Percentiles rank a stretch among this genome's conserved stretches.
Conservation (phyloP, 1,139 yeast genomes). For the Pichia norvegensis region DNA sequence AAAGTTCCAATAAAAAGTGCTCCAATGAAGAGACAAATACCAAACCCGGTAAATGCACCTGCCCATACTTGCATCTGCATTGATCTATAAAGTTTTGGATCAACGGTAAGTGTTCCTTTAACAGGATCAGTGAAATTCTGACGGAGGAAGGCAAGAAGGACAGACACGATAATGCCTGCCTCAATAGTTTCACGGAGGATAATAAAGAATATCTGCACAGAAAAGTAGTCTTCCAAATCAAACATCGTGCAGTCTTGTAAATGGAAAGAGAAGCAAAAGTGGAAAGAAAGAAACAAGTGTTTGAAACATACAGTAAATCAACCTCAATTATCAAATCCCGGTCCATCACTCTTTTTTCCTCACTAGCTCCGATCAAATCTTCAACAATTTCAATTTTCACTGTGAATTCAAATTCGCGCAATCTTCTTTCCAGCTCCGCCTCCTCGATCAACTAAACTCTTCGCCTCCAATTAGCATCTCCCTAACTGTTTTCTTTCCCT, state of each 20-base stretch:
- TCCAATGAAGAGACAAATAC: constrained; percentile 71
- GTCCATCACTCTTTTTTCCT: too few species aligned
- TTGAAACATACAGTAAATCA: too few species aligned
- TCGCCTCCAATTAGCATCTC: too few species aligned
- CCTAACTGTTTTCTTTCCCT: too few species aligned
- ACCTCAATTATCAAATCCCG: background rate
- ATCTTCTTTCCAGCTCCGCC: too few species aligned
- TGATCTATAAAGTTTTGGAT: constrained; percentile 29
- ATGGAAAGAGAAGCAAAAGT: background rate
- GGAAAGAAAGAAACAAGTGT: background rate
- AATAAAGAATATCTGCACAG: constrained; percentile 77
- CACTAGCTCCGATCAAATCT: too few species aligned
- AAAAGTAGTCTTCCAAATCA: constrained; percentile 46
- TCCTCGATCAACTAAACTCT: too few species aligned
- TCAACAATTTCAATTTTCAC: too few species aligned
- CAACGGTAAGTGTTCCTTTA: constrained; percentile 18
- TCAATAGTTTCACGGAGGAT: constrained; percentile 82
- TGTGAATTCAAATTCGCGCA: too few species aligned
- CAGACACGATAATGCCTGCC: constrained; percentile 82
- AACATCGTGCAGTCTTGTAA: background rate
- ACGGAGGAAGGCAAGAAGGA: constrained; percentile 69
- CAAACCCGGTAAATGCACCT: constrained; percentile 67
- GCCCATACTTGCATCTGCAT: constrained; percentile 72
- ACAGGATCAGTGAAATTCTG: constrained; percentile 35
- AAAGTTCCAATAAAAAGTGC: constrained; percentile 67